Base-by-base conservation (phyloP, 202 grass and related monocot genomes). In the Carex arenaria region DNA sequence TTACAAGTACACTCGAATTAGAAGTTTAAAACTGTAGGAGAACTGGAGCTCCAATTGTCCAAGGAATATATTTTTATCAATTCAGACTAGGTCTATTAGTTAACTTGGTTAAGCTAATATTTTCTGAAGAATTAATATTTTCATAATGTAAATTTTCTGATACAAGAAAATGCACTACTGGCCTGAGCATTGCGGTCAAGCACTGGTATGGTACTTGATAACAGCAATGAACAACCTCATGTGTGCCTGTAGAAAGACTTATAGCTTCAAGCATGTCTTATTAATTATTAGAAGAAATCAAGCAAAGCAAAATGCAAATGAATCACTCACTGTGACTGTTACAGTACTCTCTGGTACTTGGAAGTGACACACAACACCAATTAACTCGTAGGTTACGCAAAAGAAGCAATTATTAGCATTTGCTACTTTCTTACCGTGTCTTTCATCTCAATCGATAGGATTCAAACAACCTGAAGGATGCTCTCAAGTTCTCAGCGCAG, bases 391-490 rank as follows among this genome's bases (percentile, higher is more conserved):
- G 52, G 31, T 78, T 19, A 10, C 57, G 28, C 52, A 77, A 57
- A 56, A 34, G 13, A n/a, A 32, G 17, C 72, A 57, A 3, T 56
- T 31, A 40, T 68, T 10, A n/a, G 15, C 15, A 38, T 11, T 60
- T 81, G 14, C 32, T 19, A 32, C 67, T 32, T 4, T 19, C 55
- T 65, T 67, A 36, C 54, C 9, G 51, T 80, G 65, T 72, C 15
- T 82, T 61, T 64, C 12, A 34, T 80, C 31, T 80, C 38, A 91
- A 88, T 84, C 47, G 61, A 82, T 78, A 98, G 96, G 96, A 98
- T 76, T 93, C 93, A 34, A 98, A 95, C 87, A 95, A 98, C 86
- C 86, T 98, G 67, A 98, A 93, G 93, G 96, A 98, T 64, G 96
- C 91, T 72, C 96, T 98, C 83, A 98, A 91, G 83, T 98, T 90